These are phyloP conservation scores for Pythium myriotylum DNA, from an alignment of 352 stramenopile genomes.

Conservation along the genomic window DNA sequence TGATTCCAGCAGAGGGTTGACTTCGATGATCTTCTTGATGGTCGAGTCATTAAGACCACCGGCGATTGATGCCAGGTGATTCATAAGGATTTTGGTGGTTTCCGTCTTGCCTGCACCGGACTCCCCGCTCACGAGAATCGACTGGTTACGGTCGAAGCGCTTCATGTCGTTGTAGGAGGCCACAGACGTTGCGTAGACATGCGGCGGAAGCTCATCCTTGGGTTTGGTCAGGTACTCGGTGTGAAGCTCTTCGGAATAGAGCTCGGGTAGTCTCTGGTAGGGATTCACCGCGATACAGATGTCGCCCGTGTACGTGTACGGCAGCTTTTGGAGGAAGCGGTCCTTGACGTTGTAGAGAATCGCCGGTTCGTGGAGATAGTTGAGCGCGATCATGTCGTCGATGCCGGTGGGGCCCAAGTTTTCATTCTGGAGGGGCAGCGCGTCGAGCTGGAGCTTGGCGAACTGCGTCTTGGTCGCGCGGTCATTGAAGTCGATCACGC, in stretches of 20 bases:
- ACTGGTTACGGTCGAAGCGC: slow-evolving; percentile 69
- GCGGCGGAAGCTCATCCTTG: slow-evolving; percentile 60
- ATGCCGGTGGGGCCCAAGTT: slow-evolving; percentile 57
- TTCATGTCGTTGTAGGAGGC: slow-evolving; percentile 75
- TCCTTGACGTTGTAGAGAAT: slow-evolving; percentile 92
- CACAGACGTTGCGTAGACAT: slow-evolving; percentile 76
- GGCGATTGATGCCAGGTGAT: slow-evolving; percentile 77
- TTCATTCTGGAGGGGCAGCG: slow-evolving; percentile 81
- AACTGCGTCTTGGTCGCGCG: slow-evolving; percentile 64
- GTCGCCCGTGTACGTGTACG: slow-evolving; percentile 97
- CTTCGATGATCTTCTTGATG: slow-evolving; percentile 83
- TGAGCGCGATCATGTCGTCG: slow-evolving; percentile 88
- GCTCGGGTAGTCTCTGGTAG: slow-evolving; percentile 90
- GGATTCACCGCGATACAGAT: slow-evolving; percentile 98
- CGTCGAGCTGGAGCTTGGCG: slow-evolving; percentile 64
- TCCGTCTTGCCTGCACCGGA: slow-evolving; percentile 89
- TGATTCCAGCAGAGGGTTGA: slow-evolving; percentile 83
- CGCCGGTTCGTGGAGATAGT: slow-evolving; percentile 89
- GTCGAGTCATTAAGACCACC: slow-evolving; percentile 69
- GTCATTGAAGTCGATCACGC: slow-evolving; percentile 78
- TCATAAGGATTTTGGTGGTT: slow-evolving; percentile 91
- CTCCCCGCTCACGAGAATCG: slow-evolving; percentile 86
- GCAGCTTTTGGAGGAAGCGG: slow-evolving; percentile 83
- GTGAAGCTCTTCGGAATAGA: slow-evolving; percentile 83
- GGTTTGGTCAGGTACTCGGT: slow-evolving; percentile 65